Evolutionary conservation across 202 grass and related monocot genomes (phyloP), one percentile per base, ranked within the genome.

Genomic region (Setaria viridis): DNA sequence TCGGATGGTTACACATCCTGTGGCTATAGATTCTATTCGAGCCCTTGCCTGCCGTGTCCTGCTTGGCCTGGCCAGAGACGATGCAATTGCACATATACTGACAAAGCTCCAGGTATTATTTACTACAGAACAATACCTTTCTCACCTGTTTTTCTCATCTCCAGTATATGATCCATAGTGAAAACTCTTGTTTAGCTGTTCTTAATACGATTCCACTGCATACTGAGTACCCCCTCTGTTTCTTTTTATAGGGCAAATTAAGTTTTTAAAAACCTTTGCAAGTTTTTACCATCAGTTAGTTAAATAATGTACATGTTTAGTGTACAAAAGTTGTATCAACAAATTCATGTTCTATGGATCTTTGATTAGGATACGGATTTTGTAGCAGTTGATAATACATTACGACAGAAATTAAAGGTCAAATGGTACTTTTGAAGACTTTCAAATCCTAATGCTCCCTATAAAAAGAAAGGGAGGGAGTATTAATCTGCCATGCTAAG

Each of bases 11-110:
- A 96, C 93, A 53, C 97, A 92, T 80, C 91, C 93, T 62, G 87
- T 88, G 62, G 89, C 93, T 82, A 89, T 96, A 83, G 97, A 99
- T 83, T 72, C 83, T 60, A 99, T 99, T 85, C 86, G 97, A 51
- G 97, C 97, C 63, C 94, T 96, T 82, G 91, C 93, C 79, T 99
- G 97, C 78, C 97, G 93, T 79, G 93, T 99, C 78, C 87, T 99
- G 20, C 93, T 99, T 83, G 97, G 97, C 35, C 84, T 99, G 77
- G 91, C 97, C 17, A 99, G 94, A 89, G 97, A 99, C 5, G 92
- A 99, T 80, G 80, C 97, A 25, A 99, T 99, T 73, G 93, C 97
- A 76, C 97, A 99, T 89, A 99, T 99, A 89, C 50, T 99, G 62
- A 94, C 93, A 66, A 99, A 96, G 80, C 92, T 99, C 62, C 97